These are phyloP conservation scores for Neckera pumila DNA, from an alignment of 225 moss, liverwort and hornwort species.

Conservation along the genomic window DNA sequence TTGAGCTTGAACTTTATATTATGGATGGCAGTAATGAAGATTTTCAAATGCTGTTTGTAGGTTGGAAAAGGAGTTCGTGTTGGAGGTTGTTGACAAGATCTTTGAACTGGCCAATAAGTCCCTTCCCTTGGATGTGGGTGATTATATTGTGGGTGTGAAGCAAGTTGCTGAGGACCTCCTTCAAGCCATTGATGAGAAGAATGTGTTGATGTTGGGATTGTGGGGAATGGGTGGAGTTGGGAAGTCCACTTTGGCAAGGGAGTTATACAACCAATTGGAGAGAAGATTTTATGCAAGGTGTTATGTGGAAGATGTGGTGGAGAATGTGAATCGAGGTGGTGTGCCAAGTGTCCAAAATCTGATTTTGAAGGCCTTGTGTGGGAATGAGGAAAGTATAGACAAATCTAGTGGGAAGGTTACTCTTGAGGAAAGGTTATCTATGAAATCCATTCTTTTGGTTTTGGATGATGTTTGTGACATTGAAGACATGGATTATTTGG, in stretches of 20 bases:
- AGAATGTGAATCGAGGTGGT: not conserved
- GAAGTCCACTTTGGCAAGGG: not conserved
- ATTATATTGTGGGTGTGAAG: not conserved
- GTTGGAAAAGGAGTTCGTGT: not conserved
- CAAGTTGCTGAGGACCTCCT: not conserved
- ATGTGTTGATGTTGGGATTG: not conserved
- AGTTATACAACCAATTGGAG: not conserved
- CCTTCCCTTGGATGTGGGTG: not conserved
- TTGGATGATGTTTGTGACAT: not conserved
- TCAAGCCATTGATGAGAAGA: not conserved
- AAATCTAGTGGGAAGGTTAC: not conserved
- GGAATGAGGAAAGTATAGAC: rapidly evolving
- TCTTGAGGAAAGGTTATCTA: not conserved
- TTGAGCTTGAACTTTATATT: not conserved
- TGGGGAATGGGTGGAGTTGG: not conserved
- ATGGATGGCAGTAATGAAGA: not conserved
- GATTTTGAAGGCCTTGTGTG: not conserved
- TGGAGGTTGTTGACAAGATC: not conserved
- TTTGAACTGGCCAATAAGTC: not conserved
- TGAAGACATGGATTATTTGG: not conserved
- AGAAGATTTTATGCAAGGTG: not conserved
- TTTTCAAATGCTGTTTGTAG: not conserved
- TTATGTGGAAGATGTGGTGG: not conserved
- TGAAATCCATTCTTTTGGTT: not conserved
- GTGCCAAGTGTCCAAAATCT: not conserved